Evolutionary conservation across 305 asterid genomes (phyloP).

Genomic region (Fraxinus velutina): DNA sequence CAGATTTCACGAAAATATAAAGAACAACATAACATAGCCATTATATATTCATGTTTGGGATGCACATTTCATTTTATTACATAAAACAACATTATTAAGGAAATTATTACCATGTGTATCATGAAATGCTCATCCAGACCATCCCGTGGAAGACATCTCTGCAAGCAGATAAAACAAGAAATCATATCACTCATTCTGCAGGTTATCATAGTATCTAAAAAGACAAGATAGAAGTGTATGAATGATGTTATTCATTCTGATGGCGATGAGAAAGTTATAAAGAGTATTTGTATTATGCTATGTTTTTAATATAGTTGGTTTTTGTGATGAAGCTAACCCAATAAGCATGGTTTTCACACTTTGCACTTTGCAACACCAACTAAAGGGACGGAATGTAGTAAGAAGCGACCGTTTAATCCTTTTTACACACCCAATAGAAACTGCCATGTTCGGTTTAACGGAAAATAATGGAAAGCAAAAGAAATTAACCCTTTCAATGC

Average conservation of each 20-base stretch:
- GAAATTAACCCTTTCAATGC: not conserved
- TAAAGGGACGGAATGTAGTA: not conserved
- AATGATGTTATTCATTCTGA: not conserved
- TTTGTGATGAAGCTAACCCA: not conserved
- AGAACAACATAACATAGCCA: not conserved
- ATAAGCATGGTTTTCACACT: not conserved
- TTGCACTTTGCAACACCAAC: not conserved
- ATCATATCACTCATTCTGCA: constrained; percentile 2
- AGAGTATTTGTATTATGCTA: not conserved
- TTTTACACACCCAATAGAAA: not conserved
- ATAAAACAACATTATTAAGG: constrained; percentile 17
- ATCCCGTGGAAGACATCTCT: constrained; percentile 91
- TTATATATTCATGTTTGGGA: not conserved
- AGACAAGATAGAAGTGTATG: not conserved
- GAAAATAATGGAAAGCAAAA: not conserved
- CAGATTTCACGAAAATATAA: not conserved
- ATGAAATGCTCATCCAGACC: constrained; percentile 88
- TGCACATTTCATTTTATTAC: constrained; percentile 2
- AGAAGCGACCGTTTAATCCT: not conserved
- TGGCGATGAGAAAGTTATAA: not conserved
- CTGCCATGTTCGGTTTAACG: not conserved
- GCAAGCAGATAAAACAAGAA: constrained; percentile 25
- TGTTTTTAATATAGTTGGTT: not conserved
- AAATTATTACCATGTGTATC: constrained; percentile 73
- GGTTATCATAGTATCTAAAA: not conserved